Conservation (phyloP, 176 grass and related monocot species). For the Saccharum spontaneum region DNA sequence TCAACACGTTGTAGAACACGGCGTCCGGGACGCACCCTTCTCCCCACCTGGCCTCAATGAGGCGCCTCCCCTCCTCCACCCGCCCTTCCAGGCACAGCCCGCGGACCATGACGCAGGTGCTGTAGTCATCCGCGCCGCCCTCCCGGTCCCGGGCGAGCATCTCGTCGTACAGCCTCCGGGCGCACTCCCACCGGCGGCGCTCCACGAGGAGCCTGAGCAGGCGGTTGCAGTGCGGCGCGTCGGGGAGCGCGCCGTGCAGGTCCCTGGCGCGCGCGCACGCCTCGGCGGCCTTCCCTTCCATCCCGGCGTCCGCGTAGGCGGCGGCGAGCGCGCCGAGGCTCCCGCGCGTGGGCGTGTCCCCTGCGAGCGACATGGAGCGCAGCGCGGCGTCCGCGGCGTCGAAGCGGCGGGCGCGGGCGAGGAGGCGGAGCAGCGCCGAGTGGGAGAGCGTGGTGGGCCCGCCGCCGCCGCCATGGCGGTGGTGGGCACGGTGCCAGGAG, state of each 20-base stretch:
- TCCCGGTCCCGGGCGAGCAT: slow-evolving; percentile 56
- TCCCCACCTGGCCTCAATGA: slow-evolving; percentile 83
- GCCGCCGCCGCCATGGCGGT: not conserved
- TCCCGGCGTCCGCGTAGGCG: slow-evolving; percentile 42
- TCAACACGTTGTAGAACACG: slow-evolving; percentile 69
- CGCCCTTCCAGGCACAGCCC: slow-evolving; percentile 65
- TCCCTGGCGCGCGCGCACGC: slow-evolving; percentile 30
- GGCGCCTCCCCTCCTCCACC: slow-evolving; percentile 61
- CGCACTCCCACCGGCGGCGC: slow-evolving; percentile 31
- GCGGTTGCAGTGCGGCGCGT: slow-evolving; percentile 37
- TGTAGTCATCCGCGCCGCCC: slow-evolving; percentile 59
- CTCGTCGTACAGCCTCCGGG: slow-evolving; percentile 59
- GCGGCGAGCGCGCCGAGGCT: slow-evolving; percentile 35
- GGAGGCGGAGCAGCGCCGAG: slow-evolving; percentile 42
- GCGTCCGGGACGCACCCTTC: slow-evolving; percentile 52
- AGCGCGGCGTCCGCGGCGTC: slow-evolving; percentile 9
- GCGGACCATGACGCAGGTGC: slow-evolving; percentile 62
- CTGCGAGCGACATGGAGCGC: slow-evolving; percentile 18
- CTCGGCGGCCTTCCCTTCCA: slow-evolving; percentile 26
- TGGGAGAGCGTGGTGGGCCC: slow-evolving; percentile 27
- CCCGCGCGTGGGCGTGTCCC: slow-evolving; percentile 22
- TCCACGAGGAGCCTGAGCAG: slow-evolving; percentile 60
- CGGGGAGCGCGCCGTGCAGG: slow-evolving; percentile 36
- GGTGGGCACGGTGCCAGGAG: slow-evolving; percentile 28
- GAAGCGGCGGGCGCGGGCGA: slow-evolving; percentile 35